Evolutionary conservation across 257 asterid species (phyloP).

Genomic region (Mentha longifolia): DNA sequence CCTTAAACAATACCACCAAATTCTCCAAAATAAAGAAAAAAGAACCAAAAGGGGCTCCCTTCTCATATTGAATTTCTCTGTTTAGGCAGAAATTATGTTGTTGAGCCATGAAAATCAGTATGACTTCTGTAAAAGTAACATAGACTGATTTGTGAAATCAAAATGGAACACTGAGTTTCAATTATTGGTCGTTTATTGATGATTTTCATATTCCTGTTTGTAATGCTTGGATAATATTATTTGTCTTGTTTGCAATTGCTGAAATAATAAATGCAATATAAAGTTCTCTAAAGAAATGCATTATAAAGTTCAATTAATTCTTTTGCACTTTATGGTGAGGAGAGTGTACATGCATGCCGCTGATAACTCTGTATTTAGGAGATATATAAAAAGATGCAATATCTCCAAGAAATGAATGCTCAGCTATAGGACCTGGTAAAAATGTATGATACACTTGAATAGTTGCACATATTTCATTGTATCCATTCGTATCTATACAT

Average conservation of each 20-base stretch:
- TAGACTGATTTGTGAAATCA: too few relatives aligned
- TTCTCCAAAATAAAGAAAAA: neutral
- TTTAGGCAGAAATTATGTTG: neutral
- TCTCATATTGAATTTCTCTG: neutral
- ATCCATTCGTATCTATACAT: slow-evolving; percentile 27
- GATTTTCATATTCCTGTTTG: too few relatives aligned
- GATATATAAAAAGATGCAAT: neutral
- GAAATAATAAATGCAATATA: neutral
- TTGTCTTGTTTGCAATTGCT: neutral
- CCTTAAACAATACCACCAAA: neutral
- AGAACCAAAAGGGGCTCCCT: neutral
- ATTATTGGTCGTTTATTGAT: neutral
- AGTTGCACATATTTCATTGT: neutral
- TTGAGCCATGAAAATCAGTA: neutral
- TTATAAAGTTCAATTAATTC: neutral
- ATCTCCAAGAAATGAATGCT: slow-evolving; percentile 11
- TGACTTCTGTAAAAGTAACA: neutral
- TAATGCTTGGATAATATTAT: too few relatives aligned
- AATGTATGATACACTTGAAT: slow-evolving; percentile 33
- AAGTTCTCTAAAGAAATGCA: neutral
- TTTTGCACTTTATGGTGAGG: neutral
- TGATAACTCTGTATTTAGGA: too few relatives aligned
- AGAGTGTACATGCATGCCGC: neutral
- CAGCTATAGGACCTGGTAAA: slow-evolving; percentile 11
- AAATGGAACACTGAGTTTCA: neutral